phyloP scores from a whole-genome alignment of 345 rosid species.

The Syzygium oleosum region DNA sequence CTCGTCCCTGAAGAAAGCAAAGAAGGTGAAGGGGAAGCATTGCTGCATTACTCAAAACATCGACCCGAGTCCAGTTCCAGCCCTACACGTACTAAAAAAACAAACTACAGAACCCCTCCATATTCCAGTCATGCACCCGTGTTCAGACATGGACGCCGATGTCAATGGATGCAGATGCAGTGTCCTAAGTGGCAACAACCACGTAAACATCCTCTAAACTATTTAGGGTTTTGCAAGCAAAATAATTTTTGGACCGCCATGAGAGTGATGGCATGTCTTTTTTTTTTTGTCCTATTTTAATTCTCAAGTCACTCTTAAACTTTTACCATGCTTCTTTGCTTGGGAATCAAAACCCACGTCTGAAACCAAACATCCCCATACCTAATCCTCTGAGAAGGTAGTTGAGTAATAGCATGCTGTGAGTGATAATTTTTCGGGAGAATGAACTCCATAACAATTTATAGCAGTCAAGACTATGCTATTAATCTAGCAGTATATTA shows the following conservation, averaged over 20 bases:
- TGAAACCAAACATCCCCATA: accelerated
- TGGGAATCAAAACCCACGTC: too few species aligned
- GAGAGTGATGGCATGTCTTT: too few species aligned
- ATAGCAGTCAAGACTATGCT: too few species aligned
- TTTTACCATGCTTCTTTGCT: accelerated
- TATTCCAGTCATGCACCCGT: not conserved
- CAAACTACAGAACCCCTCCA: not conserved
- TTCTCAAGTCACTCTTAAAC: too few species aligned
- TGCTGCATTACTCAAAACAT: not conserved
- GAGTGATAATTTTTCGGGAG: too few species aligned
- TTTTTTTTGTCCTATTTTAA: too few species aligned
- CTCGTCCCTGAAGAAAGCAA: not conserved
- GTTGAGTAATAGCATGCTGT: too few species aligned
- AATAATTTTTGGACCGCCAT: too few species aligned
- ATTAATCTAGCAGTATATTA: too few species aligned
- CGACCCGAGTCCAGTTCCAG: not conserved
- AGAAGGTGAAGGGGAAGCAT: not conserved
- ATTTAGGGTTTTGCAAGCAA: too few species aligned
- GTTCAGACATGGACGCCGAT: not conserved
- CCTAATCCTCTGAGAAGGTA: too few species aligned
- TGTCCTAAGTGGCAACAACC: not conserved
- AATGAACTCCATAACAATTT: accelerated
- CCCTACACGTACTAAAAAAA: not conserved
- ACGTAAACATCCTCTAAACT: not conserved
- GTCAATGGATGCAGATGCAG: not conserved